A percentile compares a stretch with the other conserved stretches of the same genome.
These are phyloP conservation scores for Lecanosticta acicola DNA, from an alignment of 2,329 filamentous ascomycete species.

Conservation along the genomic window DNA sequence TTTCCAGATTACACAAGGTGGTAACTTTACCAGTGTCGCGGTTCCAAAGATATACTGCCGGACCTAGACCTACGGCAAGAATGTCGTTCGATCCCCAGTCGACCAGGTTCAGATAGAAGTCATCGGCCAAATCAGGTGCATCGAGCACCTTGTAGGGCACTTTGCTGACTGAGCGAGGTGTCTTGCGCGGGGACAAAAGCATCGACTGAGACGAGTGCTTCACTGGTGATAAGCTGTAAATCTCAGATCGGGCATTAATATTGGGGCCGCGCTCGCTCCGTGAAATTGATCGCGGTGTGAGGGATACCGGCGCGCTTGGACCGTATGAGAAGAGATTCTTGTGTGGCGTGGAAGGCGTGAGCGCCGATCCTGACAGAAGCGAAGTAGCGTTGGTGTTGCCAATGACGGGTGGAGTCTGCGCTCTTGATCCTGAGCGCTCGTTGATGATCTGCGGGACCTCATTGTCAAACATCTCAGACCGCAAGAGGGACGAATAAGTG, in stretches of 20 bases:
- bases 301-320: conserved; percentile 80
- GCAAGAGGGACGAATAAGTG: conserved; percentile 80
- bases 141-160: conserved; percentile 97
- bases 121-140: conserved; percentile 89
- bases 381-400: conserved; percentile 61
- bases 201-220: conserved; percentile 90
- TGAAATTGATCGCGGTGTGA: conserved; percentile 56
- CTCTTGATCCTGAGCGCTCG: conserved; percentile 50
- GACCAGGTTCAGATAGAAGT: conserved; percentile 95
- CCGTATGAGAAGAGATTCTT: conserved; percentile 86
- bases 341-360: conserved; percentile 91
- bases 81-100: conserved; percentile 97
- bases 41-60: conserved; percentile 98
- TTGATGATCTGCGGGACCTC: conserved; percentile 75
- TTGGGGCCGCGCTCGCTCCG: conserved; percentile 84
- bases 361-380: conserved; percentile 60
- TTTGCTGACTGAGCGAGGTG: conserved; percentile 85
- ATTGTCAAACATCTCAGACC: conserved; percentile 86
- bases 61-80: conserved; percentile 83
- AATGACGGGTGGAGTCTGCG: conserved; percentile 69
- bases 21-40: conserved; percentile 85
- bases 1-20: conserved; percentile 84
- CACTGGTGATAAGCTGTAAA: conserved; percentile 93
- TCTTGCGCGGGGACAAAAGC: conserved; percentile 81
- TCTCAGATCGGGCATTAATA: conserved; percentile 80